Conservation (phyloP, 306 rosid species). For the Trifolium repens region DNA sequence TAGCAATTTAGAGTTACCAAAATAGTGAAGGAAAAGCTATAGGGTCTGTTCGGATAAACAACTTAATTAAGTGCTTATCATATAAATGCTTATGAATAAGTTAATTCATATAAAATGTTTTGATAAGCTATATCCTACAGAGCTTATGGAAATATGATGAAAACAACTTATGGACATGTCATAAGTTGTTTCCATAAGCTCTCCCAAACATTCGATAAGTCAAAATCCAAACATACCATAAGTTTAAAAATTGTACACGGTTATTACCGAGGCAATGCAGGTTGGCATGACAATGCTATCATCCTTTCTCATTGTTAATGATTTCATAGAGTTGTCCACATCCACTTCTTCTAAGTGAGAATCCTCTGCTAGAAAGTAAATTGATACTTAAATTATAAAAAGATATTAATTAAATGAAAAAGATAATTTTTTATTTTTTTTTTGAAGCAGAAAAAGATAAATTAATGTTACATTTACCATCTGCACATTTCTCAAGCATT, state of each 20-base stretch:
- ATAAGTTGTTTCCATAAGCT: no score
- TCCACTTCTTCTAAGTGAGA: conserved; percentile 63
- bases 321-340: conserved; percentile 54
- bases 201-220: no score
- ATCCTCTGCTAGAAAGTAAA: conserved; percentile 54
- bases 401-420: background rate
- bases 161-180: no score
- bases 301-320: conserved; percentile 56
- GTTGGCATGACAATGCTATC: conserved; percentile 60
- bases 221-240: background rate
- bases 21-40: no score
- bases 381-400: conserved; percentile 14
- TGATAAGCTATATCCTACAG: no score
- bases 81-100: no score
- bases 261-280: conserved; percentile 68
- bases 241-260: conserved; percentile 25
- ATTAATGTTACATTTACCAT: conserved; percentile 48
- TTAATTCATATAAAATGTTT: no score
- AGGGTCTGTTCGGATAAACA: no score
- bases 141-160: no score
- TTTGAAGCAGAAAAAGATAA: background rate
- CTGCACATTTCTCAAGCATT: conserved; percentile 74
- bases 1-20: no score
- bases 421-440: no score
- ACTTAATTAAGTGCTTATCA: no score